A percentile compares a stretch with the other conserved stretches of the same genome.
Conservation (phyloP, 2,329 filamentous ascomycete species). For the Hymenoscyphus fructigenus region DNA sequence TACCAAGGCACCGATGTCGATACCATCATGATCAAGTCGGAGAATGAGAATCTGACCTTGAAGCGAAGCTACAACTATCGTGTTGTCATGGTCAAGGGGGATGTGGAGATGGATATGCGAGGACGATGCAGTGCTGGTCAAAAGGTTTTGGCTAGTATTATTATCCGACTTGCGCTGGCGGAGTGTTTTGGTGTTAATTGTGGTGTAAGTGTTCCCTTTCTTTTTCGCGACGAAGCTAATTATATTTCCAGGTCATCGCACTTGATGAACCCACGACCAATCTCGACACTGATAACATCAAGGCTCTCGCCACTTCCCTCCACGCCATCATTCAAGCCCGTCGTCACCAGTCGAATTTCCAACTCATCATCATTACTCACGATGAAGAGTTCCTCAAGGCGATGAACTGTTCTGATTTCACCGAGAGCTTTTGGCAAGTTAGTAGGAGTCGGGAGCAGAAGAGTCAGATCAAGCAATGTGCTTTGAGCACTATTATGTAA, state of each 20-base stretch:
- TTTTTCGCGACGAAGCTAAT: neutral
- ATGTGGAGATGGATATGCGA: constrained; percentile 99
- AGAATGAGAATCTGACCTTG: constrained; percentile 70
- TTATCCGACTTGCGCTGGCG: constrained; percentile 92
- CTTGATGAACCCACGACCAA: constrained; percentile 98
- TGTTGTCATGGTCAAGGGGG: constrained; percentile 95
- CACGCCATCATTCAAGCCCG: constrained; percentile 84
- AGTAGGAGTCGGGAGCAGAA: constrained; percentile 81
- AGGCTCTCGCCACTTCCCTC: constrained; percentile 78
- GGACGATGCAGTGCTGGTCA: constrained; percentile 95
- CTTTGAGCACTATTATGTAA: constrained; percentile 24
- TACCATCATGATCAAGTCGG: constrained; percentile 90
- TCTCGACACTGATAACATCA: constrained; percentile 92
- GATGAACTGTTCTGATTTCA: constrained; percentile 93
- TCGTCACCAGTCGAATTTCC: constrained; percentile 88
- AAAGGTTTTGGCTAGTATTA: constrained; percentile 94
- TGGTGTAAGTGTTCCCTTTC: constrained; percentile 48
- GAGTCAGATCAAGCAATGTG: constrained; percentile 67
- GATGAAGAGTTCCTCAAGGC: constrained; percentile 92
- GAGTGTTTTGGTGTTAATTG: constrained; percentile 97
- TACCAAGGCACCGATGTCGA: constrained; percentile 98
- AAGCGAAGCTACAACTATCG: constrained; percentile 95
- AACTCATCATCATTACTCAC: constrained; percentile 97
- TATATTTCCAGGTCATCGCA: constrained; percentile 65
- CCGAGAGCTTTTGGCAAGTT: constrained; percentile 88